Conservation (phyloP, 1,139 yeast species). For the Magnusiomyces magnusii region DNA sequence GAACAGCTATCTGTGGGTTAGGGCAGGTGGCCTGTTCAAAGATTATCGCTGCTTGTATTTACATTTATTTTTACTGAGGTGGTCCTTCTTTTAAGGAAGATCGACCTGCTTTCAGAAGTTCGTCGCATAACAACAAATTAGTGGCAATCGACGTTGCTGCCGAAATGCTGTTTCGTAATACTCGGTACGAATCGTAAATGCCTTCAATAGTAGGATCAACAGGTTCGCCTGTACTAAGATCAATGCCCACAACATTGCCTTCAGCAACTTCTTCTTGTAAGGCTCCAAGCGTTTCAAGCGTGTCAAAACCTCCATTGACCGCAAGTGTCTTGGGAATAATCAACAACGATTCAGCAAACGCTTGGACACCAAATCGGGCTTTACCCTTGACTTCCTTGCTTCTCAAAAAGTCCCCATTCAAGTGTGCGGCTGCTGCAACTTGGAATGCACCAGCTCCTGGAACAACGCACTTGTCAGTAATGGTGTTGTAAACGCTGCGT, state of each 20-base stretch:
- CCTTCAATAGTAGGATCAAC: constrained; percentile 95
- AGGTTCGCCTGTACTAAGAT: constrained; percentile 86
- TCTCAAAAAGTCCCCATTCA: constrained; percentile 38
- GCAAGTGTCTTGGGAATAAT: constrained; percentile 90
- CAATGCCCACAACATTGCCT: constrained; percentile 83
- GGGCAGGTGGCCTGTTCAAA: not conserved
- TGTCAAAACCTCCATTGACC: constrained; percentile 89
- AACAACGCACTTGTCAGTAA: constrained; percentile 74
- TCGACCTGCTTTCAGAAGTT: constrained; percentile 91
- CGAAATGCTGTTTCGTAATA: constrained; percentile 82
- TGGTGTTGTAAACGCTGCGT: constrained; percentile 86
- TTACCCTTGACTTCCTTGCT: constrained; percentile 69
- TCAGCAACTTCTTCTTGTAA: constrained; percentile 88
- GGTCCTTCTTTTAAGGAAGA: constrained; percentile 65
- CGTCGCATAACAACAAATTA: constrained; percentile 89
- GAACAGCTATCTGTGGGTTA: not conserved
- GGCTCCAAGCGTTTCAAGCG: constrained; percentile 78
- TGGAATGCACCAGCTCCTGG: constrained; percentile 99
- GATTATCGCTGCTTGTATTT: not conserved
- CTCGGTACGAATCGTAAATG: constrained; percentile 94
- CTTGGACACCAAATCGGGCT: constrained; percentile 82
- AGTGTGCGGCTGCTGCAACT: constrained; percentile 68
- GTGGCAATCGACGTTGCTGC: constrained; percentile 95
- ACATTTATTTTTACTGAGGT: not conserved
- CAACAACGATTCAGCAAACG: constrained; percentile 86